Base-by-base conservation (phyloP, 2,329 filamentous ascomycete genomes). In the Xylariales sp. region DNA sequence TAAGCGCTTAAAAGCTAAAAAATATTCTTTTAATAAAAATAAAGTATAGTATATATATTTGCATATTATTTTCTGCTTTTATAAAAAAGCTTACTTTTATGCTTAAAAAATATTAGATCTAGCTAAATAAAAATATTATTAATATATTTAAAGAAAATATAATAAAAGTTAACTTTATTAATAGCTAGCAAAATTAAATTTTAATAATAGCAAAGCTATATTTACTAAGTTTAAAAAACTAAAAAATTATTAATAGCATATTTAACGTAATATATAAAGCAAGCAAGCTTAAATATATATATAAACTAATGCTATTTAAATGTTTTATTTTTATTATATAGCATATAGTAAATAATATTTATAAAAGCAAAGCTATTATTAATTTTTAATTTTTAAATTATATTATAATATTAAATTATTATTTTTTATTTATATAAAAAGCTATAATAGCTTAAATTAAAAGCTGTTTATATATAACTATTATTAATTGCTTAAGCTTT, bases 251-350 rank as follows among this genome's bases (percentile, higher is more conserved):
- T n/a, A 46, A 57, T 8, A 32, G 46, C 1, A 7, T 30, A 6
- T 57, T 57, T 57, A 57, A 57, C 3, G n/a, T 8, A 3, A 57
- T 57, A 32, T 57, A 57, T 45, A 45, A 57, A 16, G 12, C 32
- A 32, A 32, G 39, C 1, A 57, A 57, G 28, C 10, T 57, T 3
- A 9, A 46, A 2, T 57, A 45, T 32, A 57, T 57, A 57, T 30
- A 46, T 7, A 3, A 57, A 1, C 10, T 46, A 16, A 57, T 46
- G 8, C 28, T 46, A 32, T 57, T 57, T 57, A 32, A n/a, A 14
- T 57, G 10, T 10, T 18, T n/a, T 6, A n/a, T 57, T 16, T 57
- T 57, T 57, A n/a, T 57, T 16, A 46, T 32, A 12, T 57, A 34
- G 36, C 36, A 1, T 5, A 39, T 39, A 39, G 36, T 39, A 9